Base-by-base conservation (phyloP, 352 stramenopile genomes). In the Phytophthora foliorum region DNA sequence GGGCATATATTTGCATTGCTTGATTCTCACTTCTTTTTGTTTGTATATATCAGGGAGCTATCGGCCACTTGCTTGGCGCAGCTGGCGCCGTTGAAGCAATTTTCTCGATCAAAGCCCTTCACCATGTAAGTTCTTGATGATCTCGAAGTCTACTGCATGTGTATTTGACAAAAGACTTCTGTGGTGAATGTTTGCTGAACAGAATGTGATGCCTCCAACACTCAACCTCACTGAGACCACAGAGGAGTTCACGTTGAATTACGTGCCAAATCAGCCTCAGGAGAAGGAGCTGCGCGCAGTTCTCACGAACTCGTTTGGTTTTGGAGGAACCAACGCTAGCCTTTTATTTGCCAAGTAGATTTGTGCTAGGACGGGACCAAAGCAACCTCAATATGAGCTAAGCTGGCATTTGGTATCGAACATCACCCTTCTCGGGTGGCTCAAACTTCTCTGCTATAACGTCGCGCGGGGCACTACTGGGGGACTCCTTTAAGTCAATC, bases 241-340 rank as follows among this genome's bases (percentile, higher is more conserved):
- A 8, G 84, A 86, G 29, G 80, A 89, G 56, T 93, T 98, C 72
- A 89, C 88, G 27, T 78, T 98, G 57, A 91, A 92, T 74, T 94
- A 98, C 69, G 90, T 96, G 22, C 74, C 80, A 19, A 80, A 86
- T 31, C 60, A 78, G 11, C 78, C 83, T 3, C 85, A 93, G 44
- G 81, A 96, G 60, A 88, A 91, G 49, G 64, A 92, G 14, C 54
- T 98, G 13, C 68, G 88, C 10, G 80, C 86, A 34, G 93, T 96
- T 3, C 72, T 99, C 34, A 96, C 84, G 16, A 99, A 99, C 77
- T 99, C 95, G 32, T 99, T 99, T 87, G 97, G 97, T 22, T 99
- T 99, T 75, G 97, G 97, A 57, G 97, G 97, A 52, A 98, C 96
- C 13, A 99, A 99, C 85, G 90, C 87, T 13, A 91, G 81, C 50